Conservation (phyloP, 352 stramenopile genomes). For the Globisporangium barbulae region DNA sequence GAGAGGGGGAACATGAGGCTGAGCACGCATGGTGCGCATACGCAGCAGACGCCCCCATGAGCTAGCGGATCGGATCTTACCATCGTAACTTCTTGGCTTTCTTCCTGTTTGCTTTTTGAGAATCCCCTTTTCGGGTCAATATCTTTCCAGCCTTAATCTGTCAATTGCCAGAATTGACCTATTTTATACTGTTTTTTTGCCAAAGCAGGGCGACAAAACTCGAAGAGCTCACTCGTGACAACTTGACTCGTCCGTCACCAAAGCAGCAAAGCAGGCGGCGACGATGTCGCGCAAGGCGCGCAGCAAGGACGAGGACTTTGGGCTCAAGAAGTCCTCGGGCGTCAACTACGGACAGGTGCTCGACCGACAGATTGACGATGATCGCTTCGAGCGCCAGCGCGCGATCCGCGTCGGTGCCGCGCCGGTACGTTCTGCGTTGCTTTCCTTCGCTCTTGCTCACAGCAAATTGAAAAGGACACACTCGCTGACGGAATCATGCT, state of each 20-base stretch:
- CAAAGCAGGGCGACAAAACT: too few relatives aligned
- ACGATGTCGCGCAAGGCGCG: constrained; percentile 27
- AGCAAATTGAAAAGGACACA: neutral
- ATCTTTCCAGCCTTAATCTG: neutral
- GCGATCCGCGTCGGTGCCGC: constrained; percentile 38
- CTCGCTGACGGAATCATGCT: neutral
- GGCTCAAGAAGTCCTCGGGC: constrained; percentile 72
- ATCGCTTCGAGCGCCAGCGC: constrained; percentile 77
- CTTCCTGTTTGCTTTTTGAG: constrained; percentile 11
- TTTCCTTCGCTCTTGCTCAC: neutral
- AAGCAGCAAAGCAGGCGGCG: neutral
- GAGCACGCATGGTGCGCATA: neutral
- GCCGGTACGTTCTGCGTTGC: constrained; percentile 24
- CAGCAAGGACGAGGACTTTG: constrained; percentile 47
- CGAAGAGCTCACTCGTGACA: constrained; percentile 1
- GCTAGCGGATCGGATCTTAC: constrained; percentile 5
- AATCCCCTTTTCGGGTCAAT: neutral
- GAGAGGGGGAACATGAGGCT: neutral
- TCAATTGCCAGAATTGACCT: neutral
- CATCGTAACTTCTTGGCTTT: constrained; percentile 7
- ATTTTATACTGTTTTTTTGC: neutral
- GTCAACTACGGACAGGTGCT: constrained; percentile 82
- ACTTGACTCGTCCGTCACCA: neutral
- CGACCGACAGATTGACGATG: constrained; percentile 83
- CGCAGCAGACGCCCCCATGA: neutral